These are phyloP conservation scores for Suillus paluster DNA, from an alignment of 768 basidiomycete species.

Conservation along the genomic window DNA sequence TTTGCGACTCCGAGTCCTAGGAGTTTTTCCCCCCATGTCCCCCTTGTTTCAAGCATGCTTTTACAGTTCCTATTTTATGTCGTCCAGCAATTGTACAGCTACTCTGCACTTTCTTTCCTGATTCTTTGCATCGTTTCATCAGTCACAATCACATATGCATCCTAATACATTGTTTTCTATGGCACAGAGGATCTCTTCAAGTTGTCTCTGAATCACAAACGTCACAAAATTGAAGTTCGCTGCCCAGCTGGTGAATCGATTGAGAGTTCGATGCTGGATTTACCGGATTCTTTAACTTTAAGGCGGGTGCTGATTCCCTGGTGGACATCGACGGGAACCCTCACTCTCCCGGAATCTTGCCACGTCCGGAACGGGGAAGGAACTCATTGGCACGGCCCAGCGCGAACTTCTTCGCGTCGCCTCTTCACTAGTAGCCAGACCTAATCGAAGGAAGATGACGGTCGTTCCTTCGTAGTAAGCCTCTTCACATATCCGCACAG, in stretches of 20 bases:
- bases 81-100: not conserved
- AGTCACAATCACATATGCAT: not conserved
- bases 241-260: too few relatives aligned
- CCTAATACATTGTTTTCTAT: not conserved
- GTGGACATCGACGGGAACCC: slow-evolving; percentile 2
- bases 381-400: slow-evolving; percentile 63
- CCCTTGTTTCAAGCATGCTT: not conserved
- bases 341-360: slow-evolving; percentile 64
- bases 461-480: too few relatives aligned
- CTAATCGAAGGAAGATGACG: too few relatives aligned
- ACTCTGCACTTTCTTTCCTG: not conserved
- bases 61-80: not conserved
- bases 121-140: not conserved
- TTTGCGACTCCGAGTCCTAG: not conserved
- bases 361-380: slow-evolving; percentile 59
- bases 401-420: slow-evolving; percentile 71
- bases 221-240: too few relatives aligned
- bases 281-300: not conserved
- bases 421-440: too few relatives aligned
- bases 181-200: not conserved
- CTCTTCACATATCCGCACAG: slow-evolving; percentile 56
- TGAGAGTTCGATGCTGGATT: too few relatives aligned
- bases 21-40: not conserved
- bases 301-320: not conserved
- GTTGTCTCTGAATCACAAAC: not conserved